These are phyloP conservation scores for Quercus cerris DNA, from an alignment of 306 rosid genomes.

Conservation along the genomic window DNA sequence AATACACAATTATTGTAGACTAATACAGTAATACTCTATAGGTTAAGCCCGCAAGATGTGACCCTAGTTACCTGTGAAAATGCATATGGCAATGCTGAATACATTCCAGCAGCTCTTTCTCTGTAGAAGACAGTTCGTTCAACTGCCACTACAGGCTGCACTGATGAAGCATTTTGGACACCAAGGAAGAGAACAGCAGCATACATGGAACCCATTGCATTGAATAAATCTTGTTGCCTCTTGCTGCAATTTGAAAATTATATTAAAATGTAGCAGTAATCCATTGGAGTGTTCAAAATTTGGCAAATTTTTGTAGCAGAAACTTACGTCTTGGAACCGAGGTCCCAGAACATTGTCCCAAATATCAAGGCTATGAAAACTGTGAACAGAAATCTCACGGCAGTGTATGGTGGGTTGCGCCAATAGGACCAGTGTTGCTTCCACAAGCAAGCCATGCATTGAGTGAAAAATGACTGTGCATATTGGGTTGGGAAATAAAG, in stretches of 20 bases:
- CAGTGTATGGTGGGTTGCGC: slow-evolving; percentile 44
- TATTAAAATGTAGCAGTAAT: neutral
- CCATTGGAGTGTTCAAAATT: neutral
- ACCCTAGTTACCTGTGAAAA: slow-evolving; percentile 29
- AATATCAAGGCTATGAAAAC: slow-evolving; percentile 29
- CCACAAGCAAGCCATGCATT: slow-evolving; percentile 43
- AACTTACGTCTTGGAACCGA: slow-evolving; percentile 42
- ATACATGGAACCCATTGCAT: slow-evolving; percentile 50
- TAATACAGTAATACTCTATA: too few relatives aligned
- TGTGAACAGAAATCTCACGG: slow-evolving; percentile 32
- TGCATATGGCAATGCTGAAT: slow-evolving; percentile 40
- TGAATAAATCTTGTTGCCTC: slow-evolving; percentile 31
- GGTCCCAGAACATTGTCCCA: slow-evolving; percentile 47
- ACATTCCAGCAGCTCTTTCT: slow-evolving; percentile 56
- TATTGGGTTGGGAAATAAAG: slow-evolving; percentile 30
- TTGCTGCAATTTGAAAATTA: slow-evolving; percentile 13
- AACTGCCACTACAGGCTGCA: slow-evolving; percentile 44
- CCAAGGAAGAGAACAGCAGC: slow-evolving; percentile 40
- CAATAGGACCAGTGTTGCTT: slow-evolving; percentile 44
- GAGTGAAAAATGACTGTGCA: slow-evolving; percentile 30
- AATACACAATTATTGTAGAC: too few relatives aligned
- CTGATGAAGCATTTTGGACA: slow-evolving; percentile 35
- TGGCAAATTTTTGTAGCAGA: neutral
- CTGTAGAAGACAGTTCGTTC: slow-evolving; percentile 52
- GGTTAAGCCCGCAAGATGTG: neutral